phyloP scores from a whole-genome alignment of 2,329 filamentous ascomycete genomes.

The Claviceps maximensis region DNA sequence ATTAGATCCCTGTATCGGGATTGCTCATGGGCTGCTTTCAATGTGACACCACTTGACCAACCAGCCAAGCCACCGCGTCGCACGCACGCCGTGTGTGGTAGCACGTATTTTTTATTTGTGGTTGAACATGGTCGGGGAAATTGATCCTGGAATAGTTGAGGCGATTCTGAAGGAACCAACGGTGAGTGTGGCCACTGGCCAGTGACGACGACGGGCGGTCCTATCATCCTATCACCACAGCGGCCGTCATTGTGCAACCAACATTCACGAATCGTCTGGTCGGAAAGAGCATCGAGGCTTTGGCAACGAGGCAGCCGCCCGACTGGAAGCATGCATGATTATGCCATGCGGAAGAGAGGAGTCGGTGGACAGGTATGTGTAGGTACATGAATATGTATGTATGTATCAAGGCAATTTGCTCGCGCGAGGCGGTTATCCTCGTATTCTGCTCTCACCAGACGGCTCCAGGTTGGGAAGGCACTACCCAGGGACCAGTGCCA shows the following conservation, averaged over 20 bases:
- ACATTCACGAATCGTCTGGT: neutral
- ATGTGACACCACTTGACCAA: neutral
- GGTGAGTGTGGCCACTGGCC: neutral
- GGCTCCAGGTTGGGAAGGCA: constrained; percentile 1
- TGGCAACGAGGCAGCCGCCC: neutral
- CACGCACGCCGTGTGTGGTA: neutral
- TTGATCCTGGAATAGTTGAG: neutral
- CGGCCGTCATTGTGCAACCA: neutral
- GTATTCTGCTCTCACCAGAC: constrained; percentile 2
- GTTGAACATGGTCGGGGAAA: neutral
- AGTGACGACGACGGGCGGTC: neutral
- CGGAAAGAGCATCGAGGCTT: neutral
- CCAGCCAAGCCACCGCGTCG: neutral
- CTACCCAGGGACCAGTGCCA: neutral
- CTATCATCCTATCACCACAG: neutral
- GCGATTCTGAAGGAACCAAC: neutral
- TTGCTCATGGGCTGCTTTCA: neutral
- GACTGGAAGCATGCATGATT: neutral
- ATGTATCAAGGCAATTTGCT: neutral
- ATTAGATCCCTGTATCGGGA: neutral
- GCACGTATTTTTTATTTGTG: neutral
- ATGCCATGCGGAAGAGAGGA: neutral
- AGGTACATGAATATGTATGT: no score
- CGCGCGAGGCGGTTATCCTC: neutral
- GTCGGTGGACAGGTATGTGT: neutral